These are phyloP conservation scores for Fermentozyma sake DNA, from an alignment of 1,139 yeast genomes.

Conservation along the genomic window DNA sequence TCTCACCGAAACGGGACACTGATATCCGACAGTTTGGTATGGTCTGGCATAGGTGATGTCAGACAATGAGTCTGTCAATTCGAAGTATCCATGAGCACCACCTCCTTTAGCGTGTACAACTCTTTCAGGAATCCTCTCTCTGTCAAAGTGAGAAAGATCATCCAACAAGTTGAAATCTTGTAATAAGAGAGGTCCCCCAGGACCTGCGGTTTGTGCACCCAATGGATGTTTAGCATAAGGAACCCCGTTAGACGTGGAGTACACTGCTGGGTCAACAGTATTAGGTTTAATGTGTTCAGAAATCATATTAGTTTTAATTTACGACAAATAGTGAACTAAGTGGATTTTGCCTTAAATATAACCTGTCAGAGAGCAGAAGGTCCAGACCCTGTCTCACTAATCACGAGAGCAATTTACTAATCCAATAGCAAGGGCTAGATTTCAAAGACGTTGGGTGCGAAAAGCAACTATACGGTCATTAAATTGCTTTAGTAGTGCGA, in stretches of 20 bases:
- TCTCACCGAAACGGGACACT: slow-evolving; percentile 44
- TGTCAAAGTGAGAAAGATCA: slow-evolving; percentile 55
- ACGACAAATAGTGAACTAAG: background rate
- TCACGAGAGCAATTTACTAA: too few species aligned
- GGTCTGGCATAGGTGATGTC: slow-evolving; percentile 49
- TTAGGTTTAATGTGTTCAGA: slow-evolving; percentile 12
- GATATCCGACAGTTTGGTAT: slow-evolving; percentile 45
- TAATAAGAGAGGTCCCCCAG: slow-evolving; percentile 52
- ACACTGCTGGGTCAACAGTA: slow-evolving; percentile 19
- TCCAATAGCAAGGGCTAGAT: too few species aligned
- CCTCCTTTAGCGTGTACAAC: slow-evolving; percentile 66
- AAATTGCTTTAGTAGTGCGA: too few species aligned
- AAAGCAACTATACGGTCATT: too few species aligned
- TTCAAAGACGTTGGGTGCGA: too few species aligned
- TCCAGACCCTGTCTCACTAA: too few species aligned
- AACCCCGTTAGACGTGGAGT: slow-evolving; percentile 25
- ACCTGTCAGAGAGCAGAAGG: background rate
- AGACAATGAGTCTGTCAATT: slow-evolving; percentile 52
- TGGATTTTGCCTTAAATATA: background rate
- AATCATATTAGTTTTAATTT: slow-evolving; percentile 12
- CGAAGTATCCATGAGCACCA: slow-evolving; percentile 59
- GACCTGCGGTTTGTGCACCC: slow-evolving; percentile 26
- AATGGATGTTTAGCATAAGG: slow-evolving; percentile 23
- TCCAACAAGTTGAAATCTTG: slow-evolving; percentile 57
- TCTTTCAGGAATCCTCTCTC: slow-evolving; percentile 60